Conservation (phyloP, 139 green algal genomes). For the Chlorella sp. region DNA sequence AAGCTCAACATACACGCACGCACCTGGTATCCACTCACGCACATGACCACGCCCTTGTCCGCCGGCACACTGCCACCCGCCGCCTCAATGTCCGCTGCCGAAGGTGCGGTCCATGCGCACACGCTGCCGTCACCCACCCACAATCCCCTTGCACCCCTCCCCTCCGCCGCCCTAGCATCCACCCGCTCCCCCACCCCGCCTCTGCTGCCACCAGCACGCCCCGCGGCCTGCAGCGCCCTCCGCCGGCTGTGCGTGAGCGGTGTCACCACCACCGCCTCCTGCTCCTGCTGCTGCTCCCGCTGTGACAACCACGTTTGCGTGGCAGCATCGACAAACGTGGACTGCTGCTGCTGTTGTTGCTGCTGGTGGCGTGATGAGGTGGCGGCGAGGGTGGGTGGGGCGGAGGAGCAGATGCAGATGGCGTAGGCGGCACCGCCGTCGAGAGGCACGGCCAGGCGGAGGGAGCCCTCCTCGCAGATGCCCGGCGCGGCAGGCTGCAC, state of each 20-base stretch:
- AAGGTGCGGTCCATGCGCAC: background rate
- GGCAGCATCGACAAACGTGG: no score
- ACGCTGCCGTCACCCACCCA: background rate
- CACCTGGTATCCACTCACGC: background rate
- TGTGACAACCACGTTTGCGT: no score
- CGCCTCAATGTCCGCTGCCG: background rate
- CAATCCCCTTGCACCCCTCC: background rate
- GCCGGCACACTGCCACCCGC: background rate
- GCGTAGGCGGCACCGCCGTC: background rate
- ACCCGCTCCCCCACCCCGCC: background rate
- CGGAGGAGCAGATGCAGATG: background rate
- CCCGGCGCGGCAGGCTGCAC: background rate
- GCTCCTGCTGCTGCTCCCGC: background rate
- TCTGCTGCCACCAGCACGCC: no score
- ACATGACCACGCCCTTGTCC: background rate
- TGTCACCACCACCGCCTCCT: background rate
- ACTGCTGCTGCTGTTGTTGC: no score
- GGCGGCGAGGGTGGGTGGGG: no score
- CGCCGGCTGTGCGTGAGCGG: no score
- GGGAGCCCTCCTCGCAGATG: background rate
- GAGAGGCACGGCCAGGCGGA: background rate
- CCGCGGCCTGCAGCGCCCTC: no score
- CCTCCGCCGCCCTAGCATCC: background rate
- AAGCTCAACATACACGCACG: no score
- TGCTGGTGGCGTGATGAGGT: no score